Evolutionary conservation across 768 basidiomycete species (phyloP).

Genomic region (Russula sp.): DNA sequence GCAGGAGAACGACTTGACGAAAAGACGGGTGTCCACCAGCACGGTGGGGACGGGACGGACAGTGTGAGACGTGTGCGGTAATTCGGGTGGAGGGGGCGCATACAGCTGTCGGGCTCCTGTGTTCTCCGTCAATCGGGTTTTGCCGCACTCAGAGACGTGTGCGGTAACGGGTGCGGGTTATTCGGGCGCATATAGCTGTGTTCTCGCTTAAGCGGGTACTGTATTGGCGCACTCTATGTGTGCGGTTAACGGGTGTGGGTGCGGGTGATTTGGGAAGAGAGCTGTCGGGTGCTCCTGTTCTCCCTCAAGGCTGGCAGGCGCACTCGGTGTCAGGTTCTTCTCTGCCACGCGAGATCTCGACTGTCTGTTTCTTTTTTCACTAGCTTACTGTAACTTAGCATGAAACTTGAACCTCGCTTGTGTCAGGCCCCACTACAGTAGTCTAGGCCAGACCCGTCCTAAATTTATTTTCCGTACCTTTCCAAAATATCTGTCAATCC

Average conservation of each 20-base stretch:
- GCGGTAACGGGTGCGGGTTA: no score
- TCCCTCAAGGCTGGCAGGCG: no score
- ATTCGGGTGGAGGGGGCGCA: conserved; percentile 10
- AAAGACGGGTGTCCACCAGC: not conserved
- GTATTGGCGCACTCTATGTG: no score
- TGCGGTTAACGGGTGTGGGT: no score
- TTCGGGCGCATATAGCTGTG: no score
- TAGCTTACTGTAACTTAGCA: no score
- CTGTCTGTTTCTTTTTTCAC: not conserved
- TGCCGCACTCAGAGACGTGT: no score
- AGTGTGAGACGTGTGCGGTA: not conserved
- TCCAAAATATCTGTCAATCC: conserved; percentile 6
- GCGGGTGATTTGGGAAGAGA: no score
- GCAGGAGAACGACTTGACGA: not conserved
- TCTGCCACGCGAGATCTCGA: not conserved
- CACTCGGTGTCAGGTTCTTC: not conserved
- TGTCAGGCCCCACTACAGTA: conserved; percentile 14
- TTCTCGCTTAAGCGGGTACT: no score
- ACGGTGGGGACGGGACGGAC: not conserved
- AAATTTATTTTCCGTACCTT: conserved; percentile 19
- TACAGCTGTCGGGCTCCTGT: conserved; percentile 1
- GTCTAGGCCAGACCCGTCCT: not conserved
- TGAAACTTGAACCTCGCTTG: conserved; percentile 24
- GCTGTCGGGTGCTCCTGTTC: no score
- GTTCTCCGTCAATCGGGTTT: conserved; percentile 2